Evolutionary conservation across 257 asterid species (phyloP), one percentile per base, ranked within the genome.

Genomic region (Apocynum venetum): DNA sequence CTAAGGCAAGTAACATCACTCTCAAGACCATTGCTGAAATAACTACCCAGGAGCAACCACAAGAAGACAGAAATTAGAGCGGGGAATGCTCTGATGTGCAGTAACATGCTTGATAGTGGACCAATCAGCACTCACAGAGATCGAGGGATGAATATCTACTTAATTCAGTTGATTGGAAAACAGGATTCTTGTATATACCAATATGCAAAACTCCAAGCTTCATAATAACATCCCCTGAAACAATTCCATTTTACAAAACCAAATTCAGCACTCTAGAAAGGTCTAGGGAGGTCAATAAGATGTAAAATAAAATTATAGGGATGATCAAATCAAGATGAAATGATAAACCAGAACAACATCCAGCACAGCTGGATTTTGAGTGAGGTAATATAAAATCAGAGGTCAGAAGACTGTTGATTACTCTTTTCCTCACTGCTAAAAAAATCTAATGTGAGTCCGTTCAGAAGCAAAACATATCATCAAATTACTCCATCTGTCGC

Each of bases 1-100:
- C 19, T 86, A 25, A 94, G 91, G 81, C 98, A 94, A 67, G 89
- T 87, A 0, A 94, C 72, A 57, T 94, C 97, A 31, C 80, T 77
- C 78, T 87, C 89, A 57, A 78, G 36, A 19, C 90, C 83, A 8
- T 74, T 76, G 83, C 86, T 52, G 81, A 85, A 68, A 35, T 70
- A 80, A 71, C 56, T 31, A 36, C 74, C 72, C 68, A 76, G 70
- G 77, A 90, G 86, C 64, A 91, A 80, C 85, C 88, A 86, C 74
- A 82, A 19, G 55, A 87, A 69, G 66, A 83, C 79, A 72, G 44
- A 69, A 47, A 80, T 63, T 73, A 81, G 80, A 84, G 80, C 79
- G 76, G 73, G 19, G 72, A 77, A 71, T 61, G 79, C 87, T 78
- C 80, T 61, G 47, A 56, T 56, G 65, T 74, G 65, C 65, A 76